Conservation (phyloP, 2,329 filamentous ascomycete species). For the Geosmithia putterillii region DNA sequence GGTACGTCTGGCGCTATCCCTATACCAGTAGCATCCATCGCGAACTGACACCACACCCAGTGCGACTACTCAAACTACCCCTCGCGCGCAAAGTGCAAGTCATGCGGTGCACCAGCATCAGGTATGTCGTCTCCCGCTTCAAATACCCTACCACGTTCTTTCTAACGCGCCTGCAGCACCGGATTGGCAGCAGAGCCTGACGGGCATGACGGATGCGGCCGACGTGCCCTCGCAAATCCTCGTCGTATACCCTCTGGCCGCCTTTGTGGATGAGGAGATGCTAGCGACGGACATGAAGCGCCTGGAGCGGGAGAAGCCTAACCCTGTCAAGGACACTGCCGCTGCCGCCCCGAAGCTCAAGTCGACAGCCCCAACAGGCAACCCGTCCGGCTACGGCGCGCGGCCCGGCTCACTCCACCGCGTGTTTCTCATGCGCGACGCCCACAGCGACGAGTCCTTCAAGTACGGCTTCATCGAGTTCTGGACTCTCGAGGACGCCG, state of each 20-base stretch:
- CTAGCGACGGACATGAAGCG: conserved; percentile 63
- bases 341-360: conserved; percentile 35
- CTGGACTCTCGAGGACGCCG: conserved; percentile 61
- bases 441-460: conserved; percentile 59
- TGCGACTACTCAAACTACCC: conserved; percentile 27
- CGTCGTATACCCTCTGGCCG: conserved; percentile 58
- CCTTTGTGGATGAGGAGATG: conserved; percentile 58
- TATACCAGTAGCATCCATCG: neutral
- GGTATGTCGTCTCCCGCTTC: conserved; percentile 10
- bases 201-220: conserved; percentile 31
- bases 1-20: conserved; percentile 10
- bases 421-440: conserved; percentile 65
- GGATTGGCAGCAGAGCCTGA: conserved; percentile 24
- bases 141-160: neutral
- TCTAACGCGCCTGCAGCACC: conserved; percentile 4
- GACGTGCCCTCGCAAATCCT: conserved; percentile 61
- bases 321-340: conserved; percentile 28
- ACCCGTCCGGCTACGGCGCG: conserved; percentile 53
- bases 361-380: conserved; percentile 42
- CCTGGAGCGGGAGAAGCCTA: conserved; percentile 51
- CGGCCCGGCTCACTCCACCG: conserved; percentile 62
- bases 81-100: conserved; percentile 22
- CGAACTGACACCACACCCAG: conserved; percentile 14
- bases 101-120: conserved; percentile 18
- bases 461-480: conserved; percentile 81